phyloP scores from a whole-genome alignment of 768 basidiomycete species.

The Hirschioporus abietinus region DNA sequence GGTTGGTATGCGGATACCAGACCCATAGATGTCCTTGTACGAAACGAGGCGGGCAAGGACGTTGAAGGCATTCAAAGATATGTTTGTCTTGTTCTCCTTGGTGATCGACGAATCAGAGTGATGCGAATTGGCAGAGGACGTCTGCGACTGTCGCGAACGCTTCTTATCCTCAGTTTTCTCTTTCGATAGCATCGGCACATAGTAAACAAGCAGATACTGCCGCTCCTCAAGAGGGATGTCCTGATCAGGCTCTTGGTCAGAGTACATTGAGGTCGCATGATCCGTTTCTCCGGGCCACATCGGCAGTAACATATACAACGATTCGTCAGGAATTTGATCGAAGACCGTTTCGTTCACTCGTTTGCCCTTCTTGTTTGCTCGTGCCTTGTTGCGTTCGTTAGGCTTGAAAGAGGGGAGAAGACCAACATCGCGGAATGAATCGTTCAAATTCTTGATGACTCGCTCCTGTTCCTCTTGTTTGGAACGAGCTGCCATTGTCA shows the following conservation, averaged over 20 bases:
- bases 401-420: constrained; percentile 47
- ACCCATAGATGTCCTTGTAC: constrained; percentile 65
- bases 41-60: constrained; percentile 71
- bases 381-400: constrained; percentile 20
- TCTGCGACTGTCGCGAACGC: constrained; percentile 26
- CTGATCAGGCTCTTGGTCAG: constrained; percentile 14
- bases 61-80: constrained; percentile 61
- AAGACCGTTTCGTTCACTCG: constrained; percentile 40
- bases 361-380: constrained; percentile 17
- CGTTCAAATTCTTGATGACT: constrained; percentile 63
- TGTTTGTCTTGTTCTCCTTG: constrained; percentile 35
- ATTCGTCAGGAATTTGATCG: constrained; percentile 57
- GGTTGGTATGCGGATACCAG: constrained; percentile 69
- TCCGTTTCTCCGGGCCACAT: constrained; percentile 80
- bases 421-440: constrained; percentile 78
- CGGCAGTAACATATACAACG: constrained; percentile 78
- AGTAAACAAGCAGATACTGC: constrained; percentile 76
- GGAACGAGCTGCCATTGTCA: constrained; percentile 55
- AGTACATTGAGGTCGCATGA: constrained; percentile 21
- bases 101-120: constrained; percentile 17
- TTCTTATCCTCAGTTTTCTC: constrained; percentile 32
- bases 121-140: constrained; percentile 11
- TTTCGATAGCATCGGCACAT: constrained; percentile 43
- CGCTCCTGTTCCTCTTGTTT: constrained; percentile 65
- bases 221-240: constrained; percentile 46